Percentiles rank a stretch among this genome's conserved stretches.
Evolutionary conservation across 2,329 filamentous ascomycete species (phyloP).

Genomic region (Microdochium nivale): DNA sequence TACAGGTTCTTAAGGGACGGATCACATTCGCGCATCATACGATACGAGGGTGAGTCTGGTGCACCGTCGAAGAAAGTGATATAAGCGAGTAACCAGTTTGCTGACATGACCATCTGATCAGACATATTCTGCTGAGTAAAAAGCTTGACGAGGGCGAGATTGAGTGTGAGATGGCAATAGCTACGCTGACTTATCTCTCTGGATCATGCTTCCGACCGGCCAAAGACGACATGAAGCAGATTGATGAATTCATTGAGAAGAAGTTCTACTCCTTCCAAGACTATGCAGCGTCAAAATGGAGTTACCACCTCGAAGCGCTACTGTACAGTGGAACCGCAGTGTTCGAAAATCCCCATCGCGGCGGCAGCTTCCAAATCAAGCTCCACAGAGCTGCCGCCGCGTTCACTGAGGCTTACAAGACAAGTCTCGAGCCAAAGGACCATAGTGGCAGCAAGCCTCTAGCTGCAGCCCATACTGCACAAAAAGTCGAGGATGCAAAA

Average conservation of each 20-base stretch:
- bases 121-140: constrained; percentile 14
- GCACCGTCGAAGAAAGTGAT: background rate
- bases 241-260: constrained; percentile 3
- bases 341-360: background rate
- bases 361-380: background rate
- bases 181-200: constrained; percentile 25
- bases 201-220: constrained; percentile 20
- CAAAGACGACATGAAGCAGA: constrained; percentile 2
- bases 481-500: background rate
- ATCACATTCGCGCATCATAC: constrained; percentile 29
- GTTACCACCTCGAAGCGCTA: constrained; percentile 18
- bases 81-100: constrained; percentile 1
- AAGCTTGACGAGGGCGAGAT: constrained; percentile 13
- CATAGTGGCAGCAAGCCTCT: background rate
- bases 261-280: constrained; percentile 28
- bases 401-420: constrained; percentile 1
- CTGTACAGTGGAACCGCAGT: constrained; percentile 5
- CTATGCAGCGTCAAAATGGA: constrained; percentile 26
- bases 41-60: constrained; percentile 20
- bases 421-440: background rate
- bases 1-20: constrained; percentile 19
- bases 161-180: constrained; percentile 19
- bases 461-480: constrained; percentile 1
- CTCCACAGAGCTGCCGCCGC: background rate
- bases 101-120: background rate